These are phyloP conservation scores for Blastocystis sp. DNA, from an alignment of 352 stramenopile genomes.

Conservation along the genomic window DNA sequence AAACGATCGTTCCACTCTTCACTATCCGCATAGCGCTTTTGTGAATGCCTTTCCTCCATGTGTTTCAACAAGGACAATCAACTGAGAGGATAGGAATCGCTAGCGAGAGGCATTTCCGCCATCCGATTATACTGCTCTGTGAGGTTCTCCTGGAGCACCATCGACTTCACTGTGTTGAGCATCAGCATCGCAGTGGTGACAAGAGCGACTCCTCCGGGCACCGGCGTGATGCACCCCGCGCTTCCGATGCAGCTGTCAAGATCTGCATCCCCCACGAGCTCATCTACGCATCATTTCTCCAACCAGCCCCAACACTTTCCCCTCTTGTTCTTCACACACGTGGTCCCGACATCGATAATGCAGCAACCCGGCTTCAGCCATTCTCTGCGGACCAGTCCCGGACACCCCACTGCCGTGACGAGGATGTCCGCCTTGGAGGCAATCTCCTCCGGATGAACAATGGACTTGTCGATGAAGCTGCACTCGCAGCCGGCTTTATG, in stretches of 20 bases:
- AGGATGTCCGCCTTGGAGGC: background rate
- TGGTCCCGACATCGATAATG: constrained; percentile 14
- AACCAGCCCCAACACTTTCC: background rate
- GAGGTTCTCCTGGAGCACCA: background rate
- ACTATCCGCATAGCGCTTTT: background rate
- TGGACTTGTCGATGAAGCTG: background rate
- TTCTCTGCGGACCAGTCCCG: background rate
- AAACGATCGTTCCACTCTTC: constrained; percentile 22
- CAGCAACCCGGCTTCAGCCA: constrained; percentile 3
- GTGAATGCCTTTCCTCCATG: background rate
- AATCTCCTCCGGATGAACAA: background rate
- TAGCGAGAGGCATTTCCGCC: too few relatives aligned
- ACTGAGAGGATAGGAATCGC: background rate
- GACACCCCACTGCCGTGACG: background rate
- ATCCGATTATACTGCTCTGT: too few relatives aligned
- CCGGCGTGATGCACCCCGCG: background rate
- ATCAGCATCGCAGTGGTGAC: constrained; percentile 30
- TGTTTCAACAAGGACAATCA: background rate
- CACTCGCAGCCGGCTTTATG: background rate
- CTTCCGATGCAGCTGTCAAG: background rate
- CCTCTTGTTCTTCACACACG: constrained; percentile 6
- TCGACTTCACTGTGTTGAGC: constrained; percentile 3
- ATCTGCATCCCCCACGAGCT: constrained; percentile 2
- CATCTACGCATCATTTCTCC: background rate
- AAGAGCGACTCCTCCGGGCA: constrained; percentile 13